Percentiles rank a stretch among this genome's conserved stretches.
Conservation (phyloP, 2,329 filamentous ascomycete species). For the Trichoderma sp. region DNA sequence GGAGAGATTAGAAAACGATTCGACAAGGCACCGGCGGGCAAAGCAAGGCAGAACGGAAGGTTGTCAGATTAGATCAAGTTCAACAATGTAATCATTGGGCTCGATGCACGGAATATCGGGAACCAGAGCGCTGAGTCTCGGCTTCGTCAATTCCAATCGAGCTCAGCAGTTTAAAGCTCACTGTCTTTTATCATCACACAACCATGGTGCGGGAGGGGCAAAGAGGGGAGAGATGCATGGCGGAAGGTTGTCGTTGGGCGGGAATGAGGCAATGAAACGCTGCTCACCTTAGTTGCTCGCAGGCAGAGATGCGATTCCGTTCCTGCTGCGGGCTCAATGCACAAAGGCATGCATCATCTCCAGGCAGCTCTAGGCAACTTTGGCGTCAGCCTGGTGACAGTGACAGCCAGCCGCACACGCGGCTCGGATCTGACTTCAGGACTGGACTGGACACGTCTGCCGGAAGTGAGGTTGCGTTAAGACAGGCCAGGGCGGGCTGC, state of each 20-base stretch:
- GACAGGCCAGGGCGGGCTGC: conserved; percentile 18
- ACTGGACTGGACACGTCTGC: not conserved
- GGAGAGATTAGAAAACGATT: conserved; percentile 44
- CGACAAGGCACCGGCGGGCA: conserved; percentile 30
- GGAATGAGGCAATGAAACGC: not conserved
- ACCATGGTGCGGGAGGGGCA: not conserved
- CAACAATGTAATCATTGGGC: conserved; percentile 44
- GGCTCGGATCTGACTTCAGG: not conserved
- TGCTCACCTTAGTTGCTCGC: conserved; percentile 4
- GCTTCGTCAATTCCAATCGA: conserved; percentile 50
- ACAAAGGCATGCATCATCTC: not conserved
- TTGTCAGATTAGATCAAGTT: conserved; percentile 68
- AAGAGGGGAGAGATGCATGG: not conserved
- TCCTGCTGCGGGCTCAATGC: conserved; percentile 12
- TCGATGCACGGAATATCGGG: conserved; percentile 35
- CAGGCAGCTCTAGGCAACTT: conserved; percentile 22
- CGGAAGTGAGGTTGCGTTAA: conserved; percentile 5
- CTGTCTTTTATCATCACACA: conserved; percentile 45
- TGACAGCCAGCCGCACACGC: not conserved
- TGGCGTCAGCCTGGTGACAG: not conserved
- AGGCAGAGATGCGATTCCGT: not conserved
- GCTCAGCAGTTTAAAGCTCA: conserved; percentile 43
- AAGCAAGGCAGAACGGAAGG: conserved; percentile 35
- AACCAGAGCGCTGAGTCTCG: conserved; percentile 55
- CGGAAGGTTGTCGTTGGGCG: not conserved